These are phyloP conservation scores for Lathyrus sativus DNA, from an alignment of 306 rosid species.

Conservation along the genomic window DNA sequence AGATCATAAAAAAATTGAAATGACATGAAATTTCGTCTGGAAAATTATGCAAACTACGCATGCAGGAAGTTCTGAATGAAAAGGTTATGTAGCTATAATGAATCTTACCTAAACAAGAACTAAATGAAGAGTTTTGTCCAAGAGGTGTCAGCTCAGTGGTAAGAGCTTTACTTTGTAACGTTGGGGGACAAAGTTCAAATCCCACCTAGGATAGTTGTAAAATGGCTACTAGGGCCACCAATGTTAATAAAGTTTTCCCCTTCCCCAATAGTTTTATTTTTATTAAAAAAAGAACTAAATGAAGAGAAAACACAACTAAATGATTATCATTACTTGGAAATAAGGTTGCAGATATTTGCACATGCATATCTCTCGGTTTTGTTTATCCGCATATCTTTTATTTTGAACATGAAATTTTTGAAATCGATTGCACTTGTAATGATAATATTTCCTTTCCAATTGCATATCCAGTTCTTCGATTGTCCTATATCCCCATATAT, in stretches of 20 bases:
- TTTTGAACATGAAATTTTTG: constrained; percentile 15
- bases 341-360: constrained; percentile 15
- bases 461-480: constrained; percentile 8
- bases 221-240: neutral
- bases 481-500: neutral
- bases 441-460: constrained; percentile 6
- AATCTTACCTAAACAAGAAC: neutral
- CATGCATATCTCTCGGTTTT: neutral
- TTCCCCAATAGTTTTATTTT: neutral
- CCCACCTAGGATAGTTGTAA: neutral
- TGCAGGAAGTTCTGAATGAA: neutral
- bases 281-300: neutral
- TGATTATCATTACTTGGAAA: neutral
- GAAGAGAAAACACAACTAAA: neutral
- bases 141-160: too few species aligned
- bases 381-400: neutral
- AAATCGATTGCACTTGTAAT: constrained; percentile 21
- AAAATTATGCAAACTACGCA: neutral
- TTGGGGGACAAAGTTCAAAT: neutral
- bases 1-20: constrained; percentile 3
- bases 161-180: too few species aligned
- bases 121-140: too few species aligned
- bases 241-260: neutral
- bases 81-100: neutral
- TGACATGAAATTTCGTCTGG: neutral